Evolutionary conservation across 2,329 filamentous ascomycete species (phyloP).

Genomic region (Alternaria sp.): DNA sequence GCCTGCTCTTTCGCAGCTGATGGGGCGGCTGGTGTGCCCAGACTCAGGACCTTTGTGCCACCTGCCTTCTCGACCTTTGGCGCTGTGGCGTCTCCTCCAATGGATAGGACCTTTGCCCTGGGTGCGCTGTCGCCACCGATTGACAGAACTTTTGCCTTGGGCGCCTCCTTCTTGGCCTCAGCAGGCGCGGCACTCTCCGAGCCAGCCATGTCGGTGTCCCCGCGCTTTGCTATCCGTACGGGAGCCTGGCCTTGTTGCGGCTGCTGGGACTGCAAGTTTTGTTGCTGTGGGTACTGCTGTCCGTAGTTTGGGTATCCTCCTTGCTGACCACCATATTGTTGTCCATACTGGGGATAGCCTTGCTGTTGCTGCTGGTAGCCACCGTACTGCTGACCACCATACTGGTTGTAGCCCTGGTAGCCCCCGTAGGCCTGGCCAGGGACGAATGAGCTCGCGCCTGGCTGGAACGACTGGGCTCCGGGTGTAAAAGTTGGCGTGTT

Average conservation of each 20-base stretch:
- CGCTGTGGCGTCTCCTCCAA: slow-evolving; percentile 62
- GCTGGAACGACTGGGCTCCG: slow-evolving; percentile 27
- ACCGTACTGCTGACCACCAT: slow-evolving; percentile 55
- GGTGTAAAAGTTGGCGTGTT: slow-evolving; percentile 28
- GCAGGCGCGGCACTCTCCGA: slow-evolving; percentile 56
- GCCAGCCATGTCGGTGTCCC: slow-evolving; percentile 60
- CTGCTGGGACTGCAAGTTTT: slow-evolving; percentile 47
- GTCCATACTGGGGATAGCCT: slow-evolving; percentile 18
- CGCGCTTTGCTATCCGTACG: slow-evolving; percentile 69
- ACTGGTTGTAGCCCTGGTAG: slow-evolving; percentile 69
- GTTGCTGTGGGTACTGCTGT: slow-evolving; percentile 45
- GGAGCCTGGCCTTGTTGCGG: slow-evolving; percentile 61
- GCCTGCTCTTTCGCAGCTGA: slow-evolving; percentile 59
- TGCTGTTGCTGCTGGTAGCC: slow-evolving; percentile 58
- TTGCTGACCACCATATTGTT: slow-evolving; percentile 59
- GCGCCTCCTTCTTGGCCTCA: slow-evolving; percentile 50
- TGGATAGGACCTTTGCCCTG: slow-evolving; percentile 68
- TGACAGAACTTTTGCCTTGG: slow-evolving; percentile 70
- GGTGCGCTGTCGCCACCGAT: slow-evolving; percentile 65
- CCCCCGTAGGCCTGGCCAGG: slow-evolving; percentile 50
- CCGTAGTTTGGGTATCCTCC: slow-evolving; percentile 30
- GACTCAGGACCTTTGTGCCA: slow-evolving; percentile 76
- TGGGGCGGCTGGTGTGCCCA: slow-evolving; percentile 66
- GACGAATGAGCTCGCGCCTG: slow-evolving; percentile 18
- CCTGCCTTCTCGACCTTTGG: slow-evolving; percentile 64